phyloP scores from a whole-genome alignment of 306 rosid species.

The Myrica gale region DNA sequence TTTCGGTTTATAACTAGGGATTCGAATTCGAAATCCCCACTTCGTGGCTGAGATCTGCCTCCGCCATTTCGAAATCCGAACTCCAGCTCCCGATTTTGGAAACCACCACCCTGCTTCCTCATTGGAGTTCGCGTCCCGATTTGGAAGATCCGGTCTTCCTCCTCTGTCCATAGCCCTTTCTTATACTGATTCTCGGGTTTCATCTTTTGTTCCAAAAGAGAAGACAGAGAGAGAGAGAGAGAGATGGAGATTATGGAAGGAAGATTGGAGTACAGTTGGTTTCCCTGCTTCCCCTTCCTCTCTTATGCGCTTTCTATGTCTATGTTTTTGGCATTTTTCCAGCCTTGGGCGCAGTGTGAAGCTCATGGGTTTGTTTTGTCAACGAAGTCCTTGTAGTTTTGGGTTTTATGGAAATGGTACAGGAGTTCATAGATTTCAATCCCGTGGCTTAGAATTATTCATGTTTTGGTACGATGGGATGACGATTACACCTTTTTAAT shows the following conservation, averaged over 20 bases:
- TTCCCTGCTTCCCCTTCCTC: too few relatives aligned
- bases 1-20: too few relatives aligned
- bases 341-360: neutral
- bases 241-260: neutral
- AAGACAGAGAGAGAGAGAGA: neutral
- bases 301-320: neutral
- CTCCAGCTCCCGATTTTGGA: too few relatives aligned
- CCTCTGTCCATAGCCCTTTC: conserved; percentile 41
- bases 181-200: conserved; percentile 20
- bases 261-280: too few relatives aligned
- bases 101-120: too few relatives aligned
- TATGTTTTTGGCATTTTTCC: neutral
- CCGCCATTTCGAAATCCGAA: too few relatives aligned
- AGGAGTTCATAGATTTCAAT: neutral
- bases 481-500: neutral
- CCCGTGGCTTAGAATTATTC: too few relatives aligned
- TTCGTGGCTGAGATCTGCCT: too few relatives aligned
- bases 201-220: neutral
- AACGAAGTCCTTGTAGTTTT: neutral
- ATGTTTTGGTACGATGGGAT: too few relatives aligned
- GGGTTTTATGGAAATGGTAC: neutral
- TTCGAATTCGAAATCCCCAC: too few relatives aligned
- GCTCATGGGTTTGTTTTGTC: neutral
- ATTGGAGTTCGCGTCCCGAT: too few relatives aligned
- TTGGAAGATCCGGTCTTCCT: conserved; percentile 36